Conservation (phyloP, 108 stramenopile genomes). For the Cyclotella cryptica region DNA sequence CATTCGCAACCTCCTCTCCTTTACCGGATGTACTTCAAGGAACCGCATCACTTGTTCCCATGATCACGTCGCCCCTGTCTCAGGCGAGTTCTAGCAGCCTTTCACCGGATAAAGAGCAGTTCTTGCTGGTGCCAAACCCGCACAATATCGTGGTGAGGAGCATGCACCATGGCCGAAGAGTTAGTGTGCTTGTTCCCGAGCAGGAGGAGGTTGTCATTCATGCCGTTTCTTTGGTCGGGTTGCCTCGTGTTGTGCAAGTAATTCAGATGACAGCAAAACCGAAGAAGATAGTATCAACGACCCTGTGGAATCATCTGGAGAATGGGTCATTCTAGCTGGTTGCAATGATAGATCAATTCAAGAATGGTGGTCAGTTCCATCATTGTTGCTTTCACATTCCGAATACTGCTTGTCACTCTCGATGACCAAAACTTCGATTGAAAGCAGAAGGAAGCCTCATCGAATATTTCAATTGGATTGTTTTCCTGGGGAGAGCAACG, state of each 20-base stretch:
- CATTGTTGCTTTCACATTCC: constrained; percentile 10
- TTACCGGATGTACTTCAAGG: neutral
- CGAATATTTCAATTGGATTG: constrained; percentile 5
- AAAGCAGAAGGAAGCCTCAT: constrained; percentile 10
- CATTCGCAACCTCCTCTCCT: neutral
- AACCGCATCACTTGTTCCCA: constrained; percentile 44
- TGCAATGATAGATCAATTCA: constrained; percentile 37
- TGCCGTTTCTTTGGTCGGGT: constrained; percentile 37
- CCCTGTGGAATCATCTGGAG: constrained; percentile 14
- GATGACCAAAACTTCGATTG: neutral
- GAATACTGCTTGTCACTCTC: neutral
- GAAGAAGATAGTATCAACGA: too few relatives aligned
- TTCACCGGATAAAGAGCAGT: constrained; percentile 15
- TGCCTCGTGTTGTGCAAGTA: constrained; percentile 14
- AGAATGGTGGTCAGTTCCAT: constrained; percentile 44
- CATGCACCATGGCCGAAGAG: constrained; percentile 35
- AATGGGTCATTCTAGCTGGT: constrained; percentile 50
- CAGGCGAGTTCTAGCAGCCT: neutral
- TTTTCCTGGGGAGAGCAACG: neutral
- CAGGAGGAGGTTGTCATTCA: constrained; percentile 18
- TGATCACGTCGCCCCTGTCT: constrained; percentile 28
- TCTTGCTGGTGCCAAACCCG: constrained; percentile 38
- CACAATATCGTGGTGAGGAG: constrained; percentile 39
- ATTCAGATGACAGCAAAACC: constrained; percentile 2
- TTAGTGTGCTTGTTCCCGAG: constrained; percentile 25